A percentile compares a stretch with the other conserved stretches of the same genome.
phyloP scores from a whole-genome alignment of 2,329 filamentous ascomycete species.

The Colletotrichum phormii region DNA sequence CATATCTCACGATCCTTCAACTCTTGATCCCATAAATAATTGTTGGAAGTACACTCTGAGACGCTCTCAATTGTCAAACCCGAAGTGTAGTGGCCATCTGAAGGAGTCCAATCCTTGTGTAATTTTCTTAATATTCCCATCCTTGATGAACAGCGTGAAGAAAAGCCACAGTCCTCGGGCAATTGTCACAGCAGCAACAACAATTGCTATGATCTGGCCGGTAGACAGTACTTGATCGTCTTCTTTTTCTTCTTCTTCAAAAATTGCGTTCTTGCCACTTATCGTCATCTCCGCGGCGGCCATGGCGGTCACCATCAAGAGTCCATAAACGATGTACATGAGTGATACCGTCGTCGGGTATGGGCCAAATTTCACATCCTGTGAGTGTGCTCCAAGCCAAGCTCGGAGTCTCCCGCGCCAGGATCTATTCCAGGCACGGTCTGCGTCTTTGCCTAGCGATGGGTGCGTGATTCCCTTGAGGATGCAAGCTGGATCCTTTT shows the following conservation, averaged over 20 bases:
- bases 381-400: too few species aligned
- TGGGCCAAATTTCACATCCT: accelerated
- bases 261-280: neutral
- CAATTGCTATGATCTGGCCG: slow-evolving; percentile 4
- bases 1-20: too few species aligned
- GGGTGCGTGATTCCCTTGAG: too few species aligned
- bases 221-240: neutral
- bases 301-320: slow-evolving; percentile 13
- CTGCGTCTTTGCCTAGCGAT: too few species aligned
- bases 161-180: neutral
- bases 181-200: neutral
- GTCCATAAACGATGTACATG: neutral
- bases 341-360: neutral
- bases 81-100: too few species aligned
- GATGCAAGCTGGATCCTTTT: neutral
- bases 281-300: neutral
- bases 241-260: neutral
- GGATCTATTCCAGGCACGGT: too few species aligned
- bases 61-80: too few species aligned
- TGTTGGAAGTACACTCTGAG: too few species aligned
- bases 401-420: too few species aligned
- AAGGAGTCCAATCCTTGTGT: neutral
- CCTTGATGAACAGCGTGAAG: neutral
- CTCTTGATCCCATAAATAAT: too few species aligned
- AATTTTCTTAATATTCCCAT: neutral